These are phyloP conservation scores for Carnegiea gigantea DNA, from an alignment of 179 eudicot species.

Conservation along the genomic window DNA sequence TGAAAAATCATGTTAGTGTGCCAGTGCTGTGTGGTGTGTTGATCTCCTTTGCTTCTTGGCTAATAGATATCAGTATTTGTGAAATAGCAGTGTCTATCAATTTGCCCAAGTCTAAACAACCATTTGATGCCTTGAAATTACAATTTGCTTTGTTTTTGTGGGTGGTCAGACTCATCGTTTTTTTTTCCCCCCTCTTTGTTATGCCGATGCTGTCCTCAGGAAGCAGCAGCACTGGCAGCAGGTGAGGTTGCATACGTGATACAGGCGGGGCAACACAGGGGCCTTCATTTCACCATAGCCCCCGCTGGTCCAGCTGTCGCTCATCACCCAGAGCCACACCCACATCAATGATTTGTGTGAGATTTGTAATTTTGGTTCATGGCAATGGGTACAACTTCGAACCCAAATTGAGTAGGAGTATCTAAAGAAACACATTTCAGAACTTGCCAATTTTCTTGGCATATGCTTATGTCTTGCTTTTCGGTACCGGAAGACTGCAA, in stretches of 20 bases:
- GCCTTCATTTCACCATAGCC: slow-evolving; percentile 64
- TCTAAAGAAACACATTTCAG: background rate
- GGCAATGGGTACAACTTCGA: background rate
- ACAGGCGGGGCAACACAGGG: slow-evolving; percentile 67
- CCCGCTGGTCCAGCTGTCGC: slow-evolving; percentile 47
- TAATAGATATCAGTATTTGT: background rate
- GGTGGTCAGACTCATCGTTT: background rate
- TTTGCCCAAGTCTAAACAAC: background rate
- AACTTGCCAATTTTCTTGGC: slow-evolving; percentile 17
- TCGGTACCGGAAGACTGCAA: background rate
- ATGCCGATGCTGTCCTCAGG: slow-evolving; percentile 36
- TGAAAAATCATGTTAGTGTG: no score
- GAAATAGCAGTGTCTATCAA: background rate
- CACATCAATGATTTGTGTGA: slow-evolving; percentile 26
- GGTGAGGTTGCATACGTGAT: slow-evolving; percentile 77
- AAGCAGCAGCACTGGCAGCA: slow-evolving; percentile 75
- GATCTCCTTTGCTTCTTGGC: background rate
- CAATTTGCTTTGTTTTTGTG: background rate
- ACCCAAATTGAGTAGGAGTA: background rate
- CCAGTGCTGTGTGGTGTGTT: no score
- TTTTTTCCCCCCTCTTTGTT: background rate
- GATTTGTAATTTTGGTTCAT: background rate
- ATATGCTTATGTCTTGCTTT: slow-evolving; percentile 11
- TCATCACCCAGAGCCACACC: slow-evolving; percentile 44
- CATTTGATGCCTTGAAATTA: background rate